Evolutionary conservation across 2,329 filamentous ascomycete species (phyloP), one percentile per base, ranked within the genome.

Genomic region (Cordyceps cicadae): DNA sequence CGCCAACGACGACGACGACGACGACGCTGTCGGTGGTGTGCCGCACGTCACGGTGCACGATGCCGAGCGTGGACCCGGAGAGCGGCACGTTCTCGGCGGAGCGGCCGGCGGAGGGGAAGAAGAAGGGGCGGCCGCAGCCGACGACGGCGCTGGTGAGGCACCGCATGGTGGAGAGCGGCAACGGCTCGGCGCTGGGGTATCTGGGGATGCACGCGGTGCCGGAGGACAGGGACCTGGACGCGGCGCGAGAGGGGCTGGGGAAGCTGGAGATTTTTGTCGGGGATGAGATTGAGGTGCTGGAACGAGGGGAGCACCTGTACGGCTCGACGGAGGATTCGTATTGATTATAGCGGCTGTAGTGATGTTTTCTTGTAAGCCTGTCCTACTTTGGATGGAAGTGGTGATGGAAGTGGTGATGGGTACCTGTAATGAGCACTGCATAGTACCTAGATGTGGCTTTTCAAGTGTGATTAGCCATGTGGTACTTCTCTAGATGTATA

Each of bases 141-240:
- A 69, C 68, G 15, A 66, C 69, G 8, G 66, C 69, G 0, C 15
- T 70, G 41, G 50, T 67, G 0, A 52, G 65, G 32, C 17, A 66
- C 17, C 63, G 69, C 0, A 70, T 64, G 0, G 64, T 68, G 0
- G 69, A 70, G 34, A 51, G 62, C 12, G 69, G 69, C 1, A 70
- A 70, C 11, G 65, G 64, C 0, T 64, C 53, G 14, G 69, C 69
- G 17, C 57, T 70, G 19, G 69, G 69, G 0, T 70, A 70, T 21
- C 32, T 70, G 15, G 69, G 69, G 2, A 69, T 70, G 67, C 69
- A 70, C 43, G 68, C 67, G n/a, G 69, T 70, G 1, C 69, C 69
- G 0, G 69, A 70, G 9, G 66, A 68, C 6, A 49, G 59, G 4
- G 60, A 63, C 5, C 12, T 69, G 11, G 43, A 53, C 0, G 61